A percentile compares a stretch with the other conserved stretches of the same genome.
phyloP scores from a whole-genome alignment of 176 grass and related monocot species.

The Elymus sibiricus region DNA sequence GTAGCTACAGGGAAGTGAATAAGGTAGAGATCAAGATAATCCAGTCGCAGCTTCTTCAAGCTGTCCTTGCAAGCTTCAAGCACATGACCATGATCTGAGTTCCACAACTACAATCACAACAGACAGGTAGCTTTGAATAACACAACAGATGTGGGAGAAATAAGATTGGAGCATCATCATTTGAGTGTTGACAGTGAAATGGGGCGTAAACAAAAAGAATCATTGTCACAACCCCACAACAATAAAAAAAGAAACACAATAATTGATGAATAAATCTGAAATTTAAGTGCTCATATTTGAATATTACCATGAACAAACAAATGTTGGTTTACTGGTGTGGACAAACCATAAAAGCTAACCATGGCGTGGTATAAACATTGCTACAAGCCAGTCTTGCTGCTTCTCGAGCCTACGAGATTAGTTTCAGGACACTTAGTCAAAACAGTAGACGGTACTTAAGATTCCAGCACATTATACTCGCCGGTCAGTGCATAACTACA shows the following conservation, averaged over 20 bases:
- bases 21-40: conserved; percentile 87
- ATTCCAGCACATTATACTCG: neutral
- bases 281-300: neutral
- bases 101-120: conserved; percentile 58
- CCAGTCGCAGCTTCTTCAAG: conserved; percentile 75
- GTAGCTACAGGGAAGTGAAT: conserved; percentile 86
- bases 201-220: neutral
- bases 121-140: neutral
- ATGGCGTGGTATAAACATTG: neutral
- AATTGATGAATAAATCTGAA: neutral
- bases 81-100: conserved; percentile 88
- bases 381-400: neutral
- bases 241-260: neutral
- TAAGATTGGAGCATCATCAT: neutral
- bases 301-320: neutral
- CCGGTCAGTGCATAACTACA: neutral
- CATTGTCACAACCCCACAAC: neutral
- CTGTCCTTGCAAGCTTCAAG: conserved; percentile 82
- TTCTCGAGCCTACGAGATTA: neutral
- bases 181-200: neutral
- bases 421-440: neutral
- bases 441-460: neutral
- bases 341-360: neutral
- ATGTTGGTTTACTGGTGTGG: too few relatives aligned
- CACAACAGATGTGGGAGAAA: neutral